Evolutionary conservation across 2,329 filamentous ascomycete genomes (phyloP).

Genomic region (Penicillium palitans): DNA sequence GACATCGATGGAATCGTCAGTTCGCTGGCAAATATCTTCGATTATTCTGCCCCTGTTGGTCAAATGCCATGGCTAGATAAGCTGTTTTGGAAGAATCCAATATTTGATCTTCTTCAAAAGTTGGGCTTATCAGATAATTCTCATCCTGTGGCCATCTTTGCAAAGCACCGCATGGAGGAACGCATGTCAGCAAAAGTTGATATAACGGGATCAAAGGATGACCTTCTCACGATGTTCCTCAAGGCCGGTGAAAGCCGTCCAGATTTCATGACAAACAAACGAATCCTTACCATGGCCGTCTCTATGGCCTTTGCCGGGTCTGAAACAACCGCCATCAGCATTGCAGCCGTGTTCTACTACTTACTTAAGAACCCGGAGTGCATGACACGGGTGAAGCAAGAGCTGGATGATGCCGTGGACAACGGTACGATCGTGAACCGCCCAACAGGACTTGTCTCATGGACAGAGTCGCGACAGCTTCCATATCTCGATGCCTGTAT

Average conservation of each 20-base stretch:
- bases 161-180: neutral
- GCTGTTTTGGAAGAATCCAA: slow-evolving; percentile 68
- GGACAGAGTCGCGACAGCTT: slow-evolving; percentile 67
- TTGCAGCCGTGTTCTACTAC: slow-evolving; percentile 72
- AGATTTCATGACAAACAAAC: slow-evolving; percentile 31
- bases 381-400: neutral
- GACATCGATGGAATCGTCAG: slow-evolving; percentile 73
- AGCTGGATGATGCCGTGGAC: neutral
- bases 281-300: slow-evolving; percentile 32
- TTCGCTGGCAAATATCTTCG: slow-evolving; percentile 49
- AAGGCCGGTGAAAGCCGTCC: slow-evolving; percentile 26
- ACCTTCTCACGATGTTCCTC: slow-evolving; percentile 20
- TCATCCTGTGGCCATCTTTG: neutral
- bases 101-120: neutral
- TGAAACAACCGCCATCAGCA: slow-evolving; percentile 76
- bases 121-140: neutral
- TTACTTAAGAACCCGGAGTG: slow-evolving; percentile 61
- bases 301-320: slow-evolving; percentile 62
- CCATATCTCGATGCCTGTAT: slow-evolving; percentile 74
- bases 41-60: slow-evolving; percentile 49
- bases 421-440: slow-evolving; percentile 44
- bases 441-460: slow-evolving; percentile 58
- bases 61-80: slow-evolving; percentile 73
- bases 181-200: neutral
- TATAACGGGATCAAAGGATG: neutral